These are phyloP conservation scores for Penicillium samsonianum DNA, from an alignment of 495 filamentous ascomycete species.

Conservation along the genomic window DNA sequence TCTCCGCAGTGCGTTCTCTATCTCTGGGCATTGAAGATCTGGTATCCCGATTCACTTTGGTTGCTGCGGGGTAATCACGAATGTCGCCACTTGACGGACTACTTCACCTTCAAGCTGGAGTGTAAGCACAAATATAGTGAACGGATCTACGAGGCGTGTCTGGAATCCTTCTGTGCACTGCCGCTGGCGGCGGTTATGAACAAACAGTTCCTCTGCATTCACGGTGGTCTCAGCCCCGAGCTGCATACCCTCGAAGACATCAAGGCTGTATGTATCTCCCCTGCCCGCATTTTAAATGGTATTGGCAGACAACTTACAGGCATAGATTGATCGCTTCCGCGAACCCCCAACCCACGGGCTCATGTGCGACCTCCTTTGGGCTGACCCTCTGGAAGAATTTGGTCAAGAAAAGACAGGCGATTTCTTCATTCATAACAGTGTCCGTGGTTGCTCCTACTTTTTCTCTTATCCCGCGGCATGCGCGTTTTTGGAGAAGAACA, in stretches of 20 bases:
- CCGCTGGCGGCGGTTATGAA: constrained; percentile 98
- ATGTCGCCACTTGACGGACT: constrained; percentile 97
- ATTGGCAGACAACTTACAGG: constrained; percentile 1
- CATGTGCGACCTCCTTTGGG: constrained; percentile 99
- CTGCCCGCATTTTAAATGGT: background rate
- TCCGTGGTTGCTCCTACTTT: constrained; percentile 98
- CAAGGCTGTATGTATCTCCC: constrained; percentile 63
- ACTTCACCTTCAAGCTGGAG: constrained; percentile 99
- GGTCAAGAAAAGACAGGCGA: constrained; percentile 97
- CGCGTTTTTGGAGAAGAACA: constrained; percentile 98
- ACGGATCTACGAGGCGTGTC: constrained; percentile 93
- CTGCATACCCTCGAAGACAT: constrained; percentile 93
- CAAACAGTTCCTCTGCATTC: constrained; percentile 99
- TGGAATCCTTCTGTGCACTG: constrained; percentile 94
- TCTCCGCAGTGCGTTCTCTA: constrained; percentile 84
- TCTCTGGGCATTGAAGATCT: constrained; percentile 97
- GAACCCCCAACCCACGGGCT: constrained; percentile 96
- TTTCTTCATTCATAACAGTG: constrained; percentile 97
- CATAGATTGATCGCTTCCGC: constrained; percentile 92
- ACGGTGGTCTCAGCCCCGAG: constrained; percentile 93
- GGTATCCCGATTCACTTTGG: constrained; percentile 98
- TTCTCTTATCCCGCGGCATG: constrained; percentile 99
- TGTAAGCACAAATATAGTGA: constrained; percentile 99
- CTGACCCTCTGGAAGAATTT: constrained; percentile 98
- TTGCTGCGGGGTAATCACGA: constrained; percentile 96